These are phyloP conservation scores for Allantophomopsis cytisporea DNA, from an alignment of 2,329 filamentous ascomycete genomes.

Conservation along the genomic window DNA sequence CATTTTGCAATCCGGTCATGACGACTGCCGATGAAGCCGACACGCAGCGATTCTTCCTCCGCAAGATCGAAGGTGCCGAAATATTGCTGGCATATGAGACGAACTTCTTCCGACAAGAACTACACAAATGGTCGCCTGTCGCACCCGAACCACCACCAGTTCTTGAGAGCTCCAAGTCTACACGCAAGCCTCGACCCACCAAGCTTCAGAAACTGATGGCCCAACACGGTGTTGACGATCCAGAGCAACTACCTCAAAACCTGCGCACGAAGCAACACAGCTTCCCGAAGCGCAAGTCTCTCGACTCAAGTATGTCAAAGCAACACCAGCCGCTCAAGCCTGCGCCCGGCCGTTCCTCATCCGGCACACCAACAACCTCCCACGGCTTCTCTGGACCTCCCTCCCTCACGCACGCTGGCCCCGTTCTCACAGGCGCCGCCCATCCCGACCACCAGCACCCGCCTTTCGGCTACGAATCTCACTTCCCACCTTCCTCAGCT, in stretches of 20 bases:
- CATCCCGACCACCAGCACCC: slow-evolving; percentile 11
- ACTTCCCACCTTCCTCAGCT: slow-evolving; percentile 11
- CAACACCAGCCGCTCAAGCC: slow-evolving; percentile 14
- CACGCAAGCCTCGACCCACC: slow-evolving; percentile 87
- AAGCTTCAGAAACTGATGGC: slow-evolving; percentile 93
- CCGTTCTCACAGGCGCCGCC: slow-evolving; percentile 11
- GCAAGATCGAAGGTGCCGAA: slow-evolving; percentile 94
- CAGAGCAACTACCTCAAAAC: slow-evolving; percentile 77
- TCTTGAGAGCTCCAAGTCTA: slow-evolving; percentile 77
- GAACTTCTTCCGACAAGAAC: slow-evolving; percentile 93
- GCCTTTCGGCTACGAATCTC: slow-evolving; percentile 9
- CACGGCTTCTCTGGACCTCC: slow-evolving; percentile 10
- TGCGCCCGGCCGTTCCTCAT: slow-evolving; percentile 16
- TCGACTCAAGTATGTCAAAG: slow-evolving; percentile 14
- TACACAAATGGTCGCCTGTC: slow-evolving; percentile 90
- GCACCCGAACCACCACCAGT: slow-evolving; percentile 77
- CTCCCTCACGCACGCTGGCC: slow-evolving; percentile 10
- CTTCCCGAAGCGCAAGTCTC: slow-evolving; percentile 17
- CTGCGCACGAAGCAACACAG: slow-evolving; percentile 17
- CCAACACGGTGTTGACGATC: slow-evolving; percentile 77
- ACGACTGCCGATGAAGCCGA: slow-evolving; percentile 77
- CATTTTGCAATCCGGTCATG: slow-evolving; percentile 69
- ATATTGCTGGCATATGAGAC: slow-evolving; percentile 85
- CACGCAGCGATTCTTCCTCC: slow-evolving; percentile 84
- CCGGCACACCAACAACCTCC: slow-evolving; percentile 13